Base-by-base conservation (phyloP, 192 early-diverging fungal species). In the Coemansia sp. region DNA sequence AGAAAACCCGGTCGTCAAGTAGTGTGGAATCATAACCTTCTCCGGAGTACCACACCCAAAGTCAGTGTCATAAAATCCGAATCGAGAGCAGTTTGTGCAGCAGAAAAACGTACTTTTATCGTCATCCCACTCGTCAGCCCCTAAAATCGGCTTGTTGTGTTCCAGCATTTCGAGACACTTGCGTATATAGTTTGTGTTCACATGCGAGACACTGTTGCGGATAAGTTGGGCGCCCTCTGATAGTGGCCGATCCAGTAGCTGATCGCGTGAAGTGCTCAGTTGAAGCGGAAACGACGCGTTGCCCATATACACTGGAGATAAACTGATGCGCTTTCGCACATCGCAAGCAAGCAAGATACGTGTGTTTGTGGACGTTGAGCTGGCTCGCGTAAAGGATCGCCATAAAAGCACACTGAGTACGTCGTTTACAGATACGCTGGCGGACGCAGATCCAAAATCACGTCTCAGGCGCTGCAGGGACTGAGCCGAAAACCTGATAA, bases 11-110 rank as follows among this genome's bases (percentile, higher is more conserved):
- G 66, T 58, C 5, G 66, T 67, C 41, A 67, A 34, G 29, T 67
- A 67, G 32, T 67, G 58, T 12, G 66, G 66, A 34, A 60, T 59
- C 30, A 67, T 30, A 12, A 67, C 43, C 32, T 55, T 67, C 2
- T 67, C 66, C 11, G 66, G 66, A 27, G 9, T 38, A 15, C 66
- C 66, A 29, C 41, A 60, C 18, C 66, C 66, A 67, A 67, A 67
- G 58, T 67, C 66, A 3, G 66, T 67, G 3, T 67, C 12, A 22
- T 60, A 67, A 37, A 67, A 67, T 0, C 32, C 43, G 47, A 67
- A 67, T 4, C 66, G 66, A 22, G 66, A 67, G 18, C 66, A 67
- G 44, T 67, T 67, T 60, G 66, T 67, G 16, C 56, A 59, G 41
- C 66, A 67, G 18, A 67, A 67, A 35, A 67, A 67, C 38, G 66